These are phyloP conservation scores for Hebeloma cylindrosporum DNA, from an alignment of 768 basidiomycete species.

Conservation along the genomic window DNA sequence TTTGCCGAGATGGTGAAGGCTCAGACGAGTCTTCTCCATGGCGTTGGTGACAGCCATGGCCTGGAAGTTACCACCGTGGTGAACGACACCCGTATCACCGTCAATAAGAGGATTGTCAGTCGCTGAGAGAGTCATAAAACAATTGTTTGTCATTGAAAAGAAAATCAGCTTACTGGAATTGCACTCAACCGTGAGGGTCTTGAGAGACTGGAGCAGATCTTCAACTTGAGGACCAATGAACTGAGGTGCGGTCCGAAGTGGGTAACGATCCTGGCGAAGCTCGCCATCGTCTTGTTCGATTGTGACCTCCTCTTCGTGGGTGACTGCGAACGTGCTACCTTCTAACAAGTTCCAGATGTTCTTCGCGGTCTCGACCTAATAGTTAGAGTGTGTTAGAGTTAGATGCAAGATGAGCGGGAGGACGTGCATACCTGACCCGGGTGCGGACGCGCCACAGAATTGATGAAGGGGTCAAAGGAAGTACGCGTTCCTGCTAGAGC, in stretches of 20 bases:
- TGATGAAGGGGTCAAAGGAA: slow-evolving; percentile 79
- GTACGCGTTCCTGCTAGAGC: slow-evolving; percentile 73
- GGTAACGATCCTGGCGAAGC: slow-evolving; percentile 80
- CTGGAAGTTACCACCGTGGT: slow-evolving; percentile 90
- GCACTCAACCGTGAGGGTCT: slow-evolving; percentile 69
- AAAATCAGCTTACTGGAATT: slow-evolving; percentile 65
- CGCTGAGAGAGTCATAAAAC: slow-evolving; percentile 40
- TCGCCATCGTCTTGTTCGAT: slow-evolving; percentile 72
- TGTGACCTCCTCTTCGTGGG: slow-evolving; percentile 67
- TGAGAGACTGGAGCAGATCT: slow-evolving; percentile 66
- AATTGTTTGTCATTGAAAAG: background rate
- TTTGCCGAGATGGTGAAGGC: slow-evolving; percentile 69
- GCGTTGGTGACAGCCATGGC: slow-evolving; percentile 82
- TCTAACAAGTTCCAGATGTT: slow-evolving; percentile 69
- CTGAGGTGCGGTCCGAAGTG: slow-evolving; percentile 75
- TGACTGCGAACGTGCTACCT: slow-evolving; percentile 66
- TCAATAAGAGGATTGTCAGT: slow-evolving; percentile 89
- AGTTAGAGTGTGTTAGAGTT: slow-evolving; percentile 1
- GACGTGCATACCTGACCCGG: slow-evolving; percentile 61
- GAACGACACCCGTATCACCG: slow-evolving; percentile 58
- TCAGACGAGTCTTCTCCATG: slow-evolving; percentile 84
- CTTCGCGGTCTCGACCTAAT: slow-evolving; percentile 66
- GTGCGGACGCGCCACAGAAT: slow-evolving; percentile 73
- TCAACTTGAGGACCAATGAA: slow-evolving; percentile 87
- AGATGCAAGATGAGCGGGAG: background rate